Evolutionary conservation across 139 green algal genomes (phyloP).

Genomic region (Desmodesmus armatus): DNA sequence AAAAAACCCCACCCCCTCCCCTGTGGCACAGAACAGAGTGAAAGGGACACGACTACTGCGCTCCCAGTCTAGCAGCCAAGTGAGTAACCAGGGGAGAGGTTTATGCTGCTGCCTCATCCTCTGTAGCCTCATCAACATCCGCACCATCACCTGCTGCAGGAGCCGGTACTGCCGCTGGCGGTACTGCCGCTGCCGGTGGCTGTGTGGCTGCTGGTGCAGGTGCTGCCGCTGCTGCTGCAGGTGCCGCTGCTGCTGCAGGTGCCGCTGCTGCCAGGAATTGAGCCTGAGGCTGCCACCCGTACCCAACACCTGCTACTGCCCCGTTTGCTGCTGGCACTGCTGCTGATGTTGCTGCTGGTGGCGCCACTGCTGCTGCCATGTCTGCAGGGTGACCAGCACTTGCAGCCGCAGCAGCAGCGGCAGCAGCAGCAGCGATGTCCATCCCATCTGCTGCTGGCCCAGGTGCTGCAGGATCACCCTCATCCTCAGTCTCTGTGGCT

Average conservation of each 20-base stretch:
- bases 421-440: neutral
- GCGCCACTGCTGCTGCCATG: neutral
- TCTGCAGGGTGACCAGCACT: too few species aligned
- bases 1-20: too few species aligned
- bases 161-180: too few species aligned
- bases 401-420: neutral
- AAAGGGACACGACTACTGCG: too few species aligned
- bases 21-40: too few species aligned
- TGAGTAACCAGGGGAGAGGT: too few species aligned
- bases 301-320: neutral
- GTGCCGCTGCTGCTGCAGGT: neutral
- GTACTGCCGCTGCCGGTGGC: neutral
- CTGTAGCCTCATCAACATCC: neutral
- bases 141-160: too few species aligned
- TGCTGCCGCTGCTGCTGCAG: neutral
- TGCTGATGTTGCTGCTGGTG: constrained; percentile 16
- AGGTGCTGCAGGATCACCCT: neutral
- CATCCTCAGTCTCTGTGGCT: constrained; percentile 13
- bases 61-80: too few species aligned
- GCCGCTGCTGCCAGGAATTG: neutral
- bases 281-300: neutral
- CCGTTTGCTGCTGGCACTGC: constrained; percentile 1
- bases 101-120: neutral
- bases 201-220: neutral
- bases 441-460: neutral